Base-by-base conservation (phyloP, 495 filamentous ascomycete genomes). In the Tuber magnatum region DNA sequence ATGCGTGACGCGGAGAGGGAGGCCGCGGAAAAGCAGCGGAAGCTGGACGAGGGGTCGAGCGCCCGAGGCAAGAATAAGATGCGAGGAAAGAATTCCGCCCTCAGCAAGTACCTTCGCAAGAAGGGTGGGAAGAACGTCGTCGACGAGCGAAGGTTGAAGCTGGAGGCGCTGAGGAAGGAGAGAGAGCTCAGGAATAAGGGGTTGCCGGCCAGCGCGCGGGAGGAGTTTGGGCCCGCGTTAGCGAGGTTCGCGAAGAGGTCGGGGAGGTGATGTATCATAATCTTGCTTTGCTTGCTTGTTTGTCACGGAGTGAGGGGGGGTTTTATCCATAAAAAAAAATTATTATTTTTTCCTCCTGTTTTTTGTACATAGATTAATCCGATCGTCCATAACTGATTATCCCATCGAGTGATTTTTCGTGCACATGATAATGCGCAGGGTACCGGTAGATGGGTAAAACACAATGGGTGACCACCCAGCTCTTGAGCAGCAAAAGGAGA, bases 41-140 rank as follows among this genome's bases (percentile, higher is more conserved):
- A 78, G 73, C 70, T 89, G 81, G 88, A 90, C 14, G 88, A 89
- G 74, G 92, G 95, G 80, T 84, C 85, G 28, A 85, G 94, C 56
- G 90, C 88, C 76, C 90, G 91, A 80, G 85, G 87, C 35, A 84
- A 87, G 76, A 91, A 93, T 82, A 88, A 91, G 56, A 93, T 92
- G 18, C 86, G 94, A 71, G 95, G 95, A n/a, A 94, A 93, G 88
- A 99, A 96, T 84, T 92, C 91, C 78, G 91, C 90, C 78, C 84
- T 98, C 76, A 89, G 92, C 81, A 93, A 92, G 83, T 92, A 93
- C 81, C 83, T 97, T 76, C 86, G 94, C 81, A 99, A 97, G 90
- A 94, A 93, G 86, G 89, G 91, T 39, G 88, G 89, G 75, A 90
- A 89, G 85, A 99, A 99, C 82, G 89, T 99, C 75, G 92, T 98